Base-by-base conservation (phyloP, 345 rosid species). In the Heritiera fomes region DNA sequence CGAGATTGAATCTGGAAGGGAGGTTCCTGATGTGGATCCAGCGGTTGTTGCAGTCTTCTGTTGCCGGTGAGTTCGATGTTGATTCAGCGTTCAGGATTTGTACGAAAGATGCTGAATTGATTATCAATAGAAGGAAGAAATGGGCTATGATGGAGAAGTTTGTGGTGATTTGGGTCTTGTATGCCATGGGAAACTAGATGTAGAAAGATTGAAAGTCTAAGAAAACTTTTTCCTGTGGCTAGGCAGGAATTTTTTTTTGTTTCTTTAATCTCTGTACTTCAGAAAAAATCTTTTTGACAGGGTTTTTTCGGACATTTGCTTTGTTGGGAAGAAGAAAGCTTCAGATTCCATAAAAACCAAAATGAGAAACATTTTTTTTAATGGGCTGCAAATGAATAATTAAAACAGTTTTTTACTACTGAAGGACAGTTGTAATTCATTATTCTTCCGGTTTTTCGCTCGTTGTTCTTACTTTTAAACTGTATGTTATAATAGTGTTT, bases 21-120 rank as follows among this genome's bases (percentile, higher is more conserved):
- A 96, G 87, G 67, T 83, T 83, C 74, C 97, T 88, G 87, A 96
- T 87, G 83, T 96, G 85, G 93, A 96, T 96, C 99, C 98, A 88
- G 61, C 97, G 94, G 82, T 75, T 79, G 53, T 84, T 70, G 84
- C 99, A 94, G 79, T 81, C 91, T 52, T 41, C 74, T 2, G 73
- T 8, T 8, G 80, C 55, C 20, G 74, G 5, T 34, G 40, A n/a
- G 70, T 47, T 58, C 23, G 80, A 71, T 28, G 73, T 15, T 70
- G 89, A 71, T 75, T 71, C 81, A 2, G 38, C 70, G 67, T 65
- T 75, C 32, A 86, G 64, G 87, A 81, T 82, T 70, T 82, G 86
- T n/a, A 79, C 78, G 1, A 88, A 67, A 40, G 72, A 23, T 0
- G 8, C 81, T 47, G 23, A 79, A 52, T 73, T 75, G 81, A 81